Evolutionary conservation across 306 rosid genomes (phyloP).

Genomic region (Castanea sativa): DNA sequence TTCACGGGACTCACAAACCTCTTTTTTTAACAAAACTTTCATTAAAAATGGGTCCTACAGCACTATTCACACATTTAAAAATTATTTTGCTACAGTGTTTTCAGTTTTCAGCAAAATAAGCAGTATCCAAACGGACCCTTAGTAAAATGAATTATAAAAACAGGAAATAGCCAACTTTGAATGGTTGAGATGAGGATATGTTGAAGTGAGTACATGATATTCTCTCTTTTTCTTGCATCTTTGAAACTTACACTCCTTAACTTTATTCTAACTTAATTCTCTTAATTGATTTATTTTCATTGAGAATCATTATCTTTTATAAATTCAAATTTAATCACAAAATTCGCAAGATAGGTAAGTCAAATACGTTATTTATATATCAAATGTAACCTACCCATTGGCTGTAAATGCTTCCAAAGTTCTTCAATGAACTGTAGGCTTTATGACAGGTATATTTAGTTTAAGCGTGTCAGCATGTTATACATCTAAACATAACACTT

Average conservation of each 20-base stretch:
- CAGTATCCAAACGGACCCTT: too few relatives aligned
- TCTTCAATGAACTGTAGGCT: background rate
- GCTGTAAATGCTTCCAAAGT: background rate
- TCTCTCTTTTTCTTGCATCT: too few relatives aligned
- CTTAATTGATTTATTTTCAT: background rate
- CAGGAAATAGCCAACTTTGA: background rate
- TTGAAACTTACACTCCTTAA: background rate
- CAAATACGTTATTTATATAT: background rate
- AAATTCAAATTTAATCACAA: background rate
- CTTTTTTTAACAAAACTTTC: too few relatives aligned
- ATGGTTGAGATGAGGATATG: background rate
- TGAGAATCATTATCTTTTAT: background rate
- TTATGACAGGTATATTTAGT: background rate
- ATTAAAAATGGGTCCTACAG: too few relatives aligned
- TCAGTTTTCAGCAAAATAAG: too few relatives aligned
- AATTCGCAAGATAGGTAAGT: background rate
- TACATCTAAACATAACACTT: conserved; percentile 14
- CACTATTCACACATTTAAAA: too few relatives aligned
- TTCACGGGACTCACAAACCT: too few relatives aligned
- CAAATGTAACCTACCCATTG: background rate
- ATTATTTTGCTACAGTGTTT: too few relatives aligned
- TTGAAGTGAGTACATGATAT: background rate
- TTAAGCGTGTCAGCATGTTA: background rate
- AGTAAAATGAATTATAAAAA: background rate
- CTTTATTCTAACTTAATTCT: background rate